Base-by-base conservation (phyloP, 78 protist species). In the Fonticula alba region DNA sequence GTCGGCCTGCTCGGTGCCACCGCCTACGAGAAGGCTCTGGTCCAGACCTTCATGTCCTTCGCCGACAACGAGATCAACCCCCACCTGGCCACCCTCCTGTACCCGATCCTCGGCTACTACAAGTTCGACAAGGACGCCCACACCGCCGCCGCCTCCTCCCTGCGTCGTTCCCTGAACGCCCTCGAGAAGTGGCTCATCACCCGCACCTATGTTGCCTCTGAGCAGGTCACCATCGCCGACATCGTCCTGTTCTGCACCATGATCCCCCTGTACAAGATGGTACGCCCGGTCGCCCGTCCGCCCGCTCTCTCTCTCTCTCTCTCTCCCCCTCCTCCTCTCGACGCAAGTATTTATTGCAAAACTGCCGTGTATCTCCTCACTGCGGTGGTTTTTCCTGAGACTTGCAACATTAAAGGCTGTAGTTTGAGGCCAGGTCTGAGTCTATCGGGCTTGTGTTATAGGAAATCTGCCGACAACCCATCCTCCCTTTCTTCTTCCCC, bases 141-240 rank as follows among this genome's bases (percentile, higher is more conserved):
- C 10, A 1, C 0, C 2, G 4, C 11, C n/a, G 3, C 40, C 13
- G 14, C 37, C 5, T 26, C 4, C 29, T 2, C 4, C 10, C 51
- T 50, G 29, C 19, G 2, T 26, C 55, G 55, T 24, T 2, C 60
- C 29, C 1, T 22, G 4, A 14, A 46, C 59, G 77, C 60, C 49
- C 52, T 56, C 68, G 68, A 64, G 31, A 41, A 55, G 57, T 72
- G 82, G 40, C 51, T 75, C 69, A 68, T 62, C 26, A 68, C 43
- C 17, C 43, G 7, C 29, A 75, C 88, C 41, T 83, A 56, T 83
- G 52, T 86, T 7, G 81, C 72, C 29, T 87, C 86, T 53, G 68
- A 78, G 38, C 66, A 79, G 35, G 61, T 86, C 43, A 33, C 86
- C 0, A 41, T 71, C 4, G 92, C 92, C 37, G 92, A 86, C 62